Conservation (phyloP, 2,329 filamentous ascomycete genomes). For the Didymella pinodella region DNA sequence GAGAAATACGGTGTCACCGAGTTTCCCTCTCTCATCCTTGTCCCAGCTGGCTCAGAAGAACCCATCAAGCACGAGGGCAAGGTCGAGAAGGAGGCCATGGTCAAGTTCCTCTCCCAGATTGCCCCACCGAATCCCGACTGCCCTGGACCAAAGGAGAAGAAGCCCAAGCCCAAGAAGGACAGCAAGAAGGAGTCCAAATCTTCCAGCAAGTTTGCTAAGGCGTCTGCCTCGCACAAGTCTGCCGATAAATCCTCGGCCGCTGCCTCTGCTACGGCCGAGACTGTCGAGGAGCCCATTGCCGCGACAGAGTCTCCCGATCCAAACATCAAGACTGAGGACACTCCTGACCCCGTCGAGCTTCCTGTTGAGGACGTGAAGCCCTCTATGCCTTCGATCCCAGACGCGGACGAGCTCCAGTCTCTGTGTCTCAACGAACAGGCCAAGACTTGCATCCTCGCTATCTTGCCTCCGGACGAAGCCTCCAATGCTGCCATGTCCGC, state of each 20-base stretch:
- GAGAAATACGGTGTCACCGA: slow-evolving; percentile 77
- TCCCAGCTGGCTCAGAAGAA: slow-evolving; percentile 75
- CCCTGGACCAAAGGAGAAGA: slow-evolving; percentile 60
- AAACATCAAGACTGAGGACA: slow-evolving; percentile 54
- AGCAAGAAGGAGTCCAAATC: slow-evolving; percentile 57
- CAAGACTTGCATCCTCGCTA: slow-evolving; percentile 80
- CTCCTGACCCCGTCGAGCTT: slow-evolving; percentile 59
- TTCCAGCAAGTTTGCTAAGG: slow-evolving; percentile 59
- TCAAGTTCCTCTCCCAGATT: slow-evolving; percentile 81
- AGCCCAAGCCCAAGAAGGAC: slow-evolving; percentile 53
- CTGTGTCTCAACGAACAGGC: slow-evolving; percentile 79
- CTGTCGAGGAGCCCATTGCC: slow-evolving; percentile 56
- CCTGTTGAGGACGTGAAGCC: slow-evolving; percentile 63
- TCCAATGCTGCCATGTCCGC: slow-evolving; percentile 57
- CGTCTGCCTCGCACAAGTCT: slow-evolving; percentile 61
- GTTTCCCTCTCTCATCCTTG: slow-evolving; percentile 81
- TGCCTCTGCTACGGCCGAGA: slow-evolving; percentile 60
- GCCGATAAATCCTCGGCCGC: slow-evolving; percentile 57
- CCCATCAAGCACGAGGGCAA: slow-evolving; percentile 80
- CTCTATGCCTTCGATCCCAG: slow-evolving; percentile 71
- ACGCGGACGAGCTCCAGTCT: slow-evolving; percentile 69
- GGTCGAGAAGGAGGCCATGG: slow-evolving; percentile 82
- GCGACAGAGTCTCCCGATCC: slow-evolving; percentile 65
- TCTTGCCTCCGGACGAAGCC: slow-evolving; percentile 51
- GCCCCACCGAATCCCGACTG: slow-evolving; percentile 82